Conservation (phyloP, 1,139 yeast genomes). For the Hemisphaericaspora xylofermentans region DNA sequence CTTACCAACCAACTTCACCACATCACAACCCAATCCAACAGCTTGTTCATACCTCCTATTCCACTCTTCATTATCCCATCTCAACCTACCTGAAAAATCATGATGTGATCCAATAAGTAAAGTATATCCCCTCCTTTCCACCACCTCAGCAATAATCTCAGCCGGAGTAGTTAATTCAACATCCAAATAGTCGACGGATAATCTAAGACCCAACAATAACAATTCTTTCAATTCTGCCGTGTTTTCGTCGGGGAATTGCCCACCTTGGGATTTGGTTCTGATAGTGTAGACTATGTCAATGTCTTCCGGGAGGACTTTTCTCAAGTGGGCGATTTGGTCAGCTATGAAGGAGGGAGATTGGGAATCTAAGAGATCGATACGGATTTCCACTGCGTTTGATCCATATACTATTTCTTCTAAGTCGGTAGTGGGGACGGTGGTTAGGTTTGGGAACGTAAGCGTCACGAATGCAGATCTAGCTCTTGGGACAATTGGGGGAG, state of each 20-base stretch:
- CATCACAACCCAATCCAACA: slow-evolving; percentile 61
- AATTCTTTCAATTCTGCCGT: slow-evolving; percentile 52
- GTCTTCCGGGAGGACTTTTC: slow-evolving; percentile 47
- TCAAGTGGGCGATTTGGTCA: slow-evolving; percentile 68
- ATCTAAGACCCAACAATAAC: slow-evolving; percentile 62
- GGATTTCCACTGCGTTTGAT: slow-evolving; percentile 76
- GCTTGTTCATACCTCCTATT: slow-evolving; percentile 70
- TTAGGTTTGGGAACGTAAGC: slow-evolving; percentile 60
- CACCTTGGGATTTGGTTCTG: slow-evolving; percentile 80
- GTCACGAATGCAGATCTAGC: slow-evolving; percentile 71
- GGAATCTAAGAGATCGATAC: slow-evolving; percentile 68
- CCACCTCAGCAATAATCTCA: slow-evolving; percentile 28
- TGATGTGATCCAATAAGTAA: slow-evolving; percentile 82
- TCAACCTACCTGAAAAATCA: slow-evolving; percentile 59
- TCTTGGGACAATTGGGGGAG: slow-evolving; percentile 43
- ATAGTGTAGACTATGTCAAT: slow-evolving; percentile 82
- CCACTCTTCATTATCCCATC: slow-evolving; percentile 77
- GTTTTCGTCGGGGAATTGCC: slow-evolving; percentile 59
- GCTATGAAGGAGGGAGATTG: slow-evolving; percentile 57
- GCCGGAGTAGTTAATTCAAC: slow-evolving; percentile 48
- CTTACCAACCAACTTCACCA: slow-evolving; percentile 80
- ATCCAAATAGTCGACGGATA: slow-evolving; percentile 60
- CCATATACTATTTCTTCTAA: slow-evolving; percentile 61
- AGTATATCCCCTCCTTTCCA: slow-evolving; percentile 52
- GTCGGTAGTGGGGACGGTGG: slow-evolving; percentile 33